These are phyloP conservation scores for Daedaleopsis nitida DNA, from an alignment of 768 basidiomycete genomes.

Conservation along the genomic window DNA sequence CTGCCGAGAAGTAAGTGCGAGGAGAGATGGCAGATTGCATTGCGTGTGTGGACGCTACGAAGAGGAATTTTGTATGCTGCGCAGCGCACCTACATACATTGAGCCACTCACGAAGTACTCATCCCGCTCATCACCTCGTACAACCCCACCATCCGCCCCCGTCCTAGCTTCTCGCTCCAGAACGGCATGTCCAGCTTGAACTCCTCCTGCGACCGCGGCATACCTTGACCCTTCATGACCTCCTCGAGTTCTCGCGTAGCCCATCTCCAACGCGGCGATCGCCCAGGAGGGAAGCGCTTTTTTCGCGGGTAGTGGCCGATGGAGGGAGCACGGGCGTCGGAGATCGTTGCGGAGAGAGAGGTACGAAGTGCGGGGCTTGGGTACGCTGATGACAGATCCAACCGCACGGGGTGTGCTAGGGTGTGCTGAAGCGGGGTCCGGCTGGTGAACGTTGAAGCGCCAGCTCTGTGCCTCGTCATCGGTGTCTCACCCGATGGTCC, in stretches of 20 bases:
- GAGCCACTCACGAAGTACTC: constrained; percentile 5
- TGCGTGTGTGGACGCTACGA: no score
- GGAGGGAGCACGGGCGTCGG: constrained; percentile 65
- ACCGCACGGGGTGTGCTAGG: constrained; percentile 35
- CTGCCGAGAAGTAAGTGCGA: no score
- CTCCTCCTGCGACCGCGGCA: constrained; percentile 76
- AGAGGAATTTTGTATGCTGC: no score
- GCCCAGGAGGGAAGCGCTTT: constrained; percentile 46
- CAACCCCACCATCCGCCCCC: constrained; percentile 57
- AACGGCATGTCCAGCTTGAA: constrained; percentile 87
- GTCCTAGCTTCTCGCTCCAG: constrained; percentile 72
- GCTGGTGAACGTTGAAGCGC: constrained; percentile 17
- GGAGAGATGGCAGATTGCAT: no score
- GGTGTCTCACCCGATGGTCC: no score
- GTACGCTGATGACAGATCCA: constrained; percentile 69
- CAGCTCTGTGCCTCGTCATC: constrained; percentile 41
- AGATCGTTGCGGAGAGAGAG: constrained; percentile 53
- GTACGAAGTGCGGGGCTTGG: constrained; percentile 77
- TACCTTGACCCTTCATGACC: constrained; percentile 54
- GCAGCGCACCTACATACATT: no score
- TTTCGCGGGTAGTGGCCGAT: constrained; percentile 52
- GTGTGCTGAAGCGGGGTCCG: not conserved
- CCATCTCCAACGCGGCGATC: constrained; percentile 59
- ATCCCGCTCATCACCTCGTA: constrained; percentile 63
- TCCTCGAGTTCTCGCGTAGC: constrained; percentile 56